Percentiles rank a stretch among this genome's conserved stretches.
phyloP scores from a whole-genome alignment of 345 rosid species.

The Corchorus olitorius region DNA sequence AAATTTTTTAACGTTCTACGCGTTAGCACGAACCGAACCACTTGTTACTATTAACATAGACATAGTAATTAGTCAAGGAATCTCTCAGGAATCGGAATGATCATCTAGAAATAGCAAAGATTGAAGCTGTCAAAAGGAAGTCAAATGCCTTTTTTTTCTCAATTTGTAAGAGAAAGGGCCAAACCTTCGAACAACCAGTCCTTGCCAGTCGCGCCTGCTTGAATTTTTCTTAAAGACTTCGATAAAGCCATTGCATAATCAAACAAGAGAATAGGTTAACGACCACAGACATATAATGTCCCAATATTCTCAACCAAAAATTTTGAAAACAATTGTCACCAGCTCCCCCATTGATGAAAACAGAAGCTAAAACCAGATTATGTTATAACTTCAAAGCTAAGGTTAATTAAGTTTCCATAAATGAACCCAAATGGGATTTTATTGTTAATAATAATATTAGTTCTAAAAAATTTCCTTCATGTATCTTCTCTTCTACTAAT shows the following conservation, averaged over 20 bases:
- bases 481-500: background rate
- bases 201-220: background rate
- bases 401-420: too few species aligned
- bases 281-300: background rate
- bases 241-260: background rate
- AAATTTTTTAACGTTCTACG: too few species aligned
- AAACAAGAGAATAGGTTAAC: conserved; percentile 7
- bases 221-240: background rate
- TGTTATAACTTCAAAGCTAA: too few species aligned
- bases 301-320: background rate
- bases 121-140: background rate
- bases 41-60: too few species aligned
- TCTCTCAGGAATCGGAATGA: too few species aligned
- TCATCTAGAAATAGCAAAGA: background rate
- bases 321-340: background rate
- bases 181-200: conserved; percentile 11
- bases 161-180: background rate
- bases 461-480: background rate
- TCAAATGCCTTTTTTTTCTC: background rate
- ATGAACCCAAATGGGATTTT: too few species aligned
- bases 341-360: background rate
- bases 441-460: background rate
- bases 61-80: too few species aligned
- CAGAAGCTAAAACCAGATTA: too few species aligned
- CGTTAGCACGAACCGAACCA: too few species aligned